These are phyloP conservation scores for Solanum ahanhuiri DNA, from an alignment of 257 asterid genomes.

Conservation along the genomic window DNA sequence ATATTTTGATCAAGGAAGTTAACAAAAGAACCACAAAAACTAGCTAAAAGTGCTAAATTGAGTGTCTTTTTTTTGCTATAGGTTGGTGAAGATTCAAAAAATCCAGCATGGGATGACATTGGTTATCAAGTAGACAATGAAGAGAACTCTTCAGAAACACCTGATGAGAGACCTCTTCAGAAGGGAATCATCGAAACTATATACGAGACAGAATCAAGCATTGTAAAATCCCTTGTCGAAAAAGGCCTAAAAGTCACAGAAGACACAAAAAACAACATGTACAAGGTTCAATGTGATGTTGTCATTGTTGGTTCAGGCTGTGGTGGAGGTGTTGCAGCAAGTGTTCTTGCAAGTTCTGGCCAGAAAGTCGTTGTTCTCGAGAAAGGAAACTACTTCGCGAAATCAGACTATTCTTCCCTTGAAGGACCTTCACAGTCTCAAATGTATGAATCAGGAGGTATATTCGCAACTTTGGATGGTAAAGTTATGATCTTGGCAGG, in stretches of 20 bases:
- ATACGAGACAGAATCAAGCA: constrained; percentile 30
- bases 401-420: constrained; percentile 45
- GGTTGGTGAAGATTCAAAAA: constrained; percentile 53
- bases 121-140: constrained; percentile 44
- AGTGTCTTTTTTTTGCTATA: constrained; percentile 2
- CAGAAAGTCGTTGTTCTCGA: constrained; percentile 64
- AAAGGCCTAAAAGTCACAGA: constrained; percentile 43
- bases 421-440: constrained; percentile 75
- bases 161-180: constrained; percentile 42
- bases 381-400: constrained; percentile 66
- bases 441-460: constrained; percentile 63
- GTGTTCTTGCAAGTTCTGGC: constrained; percentile 60
- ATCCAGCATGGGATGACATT: constrained; percentile 70
- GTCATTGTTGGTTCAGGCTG: constrained; percentile 84
- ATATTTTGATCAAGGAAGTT: background rate
- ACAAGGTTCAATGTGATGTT: constrained; percentile 53
- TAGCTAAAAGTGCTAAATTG: background rate
- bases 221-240: constrained; percentile 21
- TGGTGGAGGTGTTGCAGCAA: constrained; percentile 90
- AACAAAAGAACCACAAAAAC: background rate
- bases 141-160: background rate
- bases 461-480: constrained; percentile 56
- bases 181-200: constrained; percentile 62
- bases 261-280: constrained; percentile 10
- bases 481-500: constrained; percentile 60